Percentiles rank a stretch among this genome's conserved stretches.
These are phyloP conservation scores for Nothomitra cinnamomea DNA, from an alignment of 2,329 filamentous ascomycete genomes.

Conservation along the genomic window DNA sequence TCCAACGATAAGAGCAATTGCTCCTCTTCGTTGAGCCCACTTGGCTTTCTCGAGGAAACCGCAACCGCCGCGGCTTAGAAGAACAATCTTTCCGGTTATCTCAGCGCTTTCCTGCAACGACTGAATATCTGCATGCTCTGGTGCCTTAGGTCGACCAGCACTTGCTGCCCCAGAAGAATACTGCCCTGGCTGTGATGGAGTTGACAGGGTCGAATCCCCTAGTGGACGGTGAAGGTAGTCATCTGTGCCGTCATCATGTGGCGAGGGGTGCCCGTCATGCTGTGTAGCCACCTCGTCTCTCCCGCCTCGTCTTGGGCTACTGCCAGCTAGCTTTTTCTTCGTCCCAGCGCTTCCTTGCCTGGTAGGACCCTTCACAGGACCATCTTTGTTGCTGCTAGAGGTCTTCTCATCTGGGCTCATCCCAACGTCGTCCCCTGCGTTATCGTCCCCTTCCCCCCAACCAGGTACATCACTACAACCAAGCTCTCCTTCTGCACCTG, in stretches of 20 bases:
- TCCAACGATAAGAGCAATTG: slow-evolving; percentile 78
- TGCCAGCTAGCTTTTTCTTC: background rate
- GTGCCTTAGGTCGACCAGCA: slow-evolving; percentile 16
- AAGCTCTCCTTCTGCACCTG: slow-evolving; percentile 58
- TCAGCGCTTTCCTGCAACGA: slow-evolving; percentile 82
- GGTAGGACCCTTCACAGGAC: background rate
- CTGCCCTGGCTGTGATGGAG: slow-evolving; percentile 19
- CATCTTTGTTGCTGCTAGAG: slow-evolving; percentile 9
- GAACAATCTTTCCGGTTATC: slow-evolving; percentile 80
- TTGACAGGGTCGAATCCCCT: slow-evolving; percentile 24
- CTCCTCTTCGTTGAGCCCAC: slow-evolving; percentile 87
- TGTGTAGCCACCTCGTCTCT: slow-evolving; percentile 22
- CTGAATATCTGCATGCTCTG: slow-evolving; percentile 72
- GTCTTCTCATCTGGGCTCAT: slow-evolving; percentile 20
- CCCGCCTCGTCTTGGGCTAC: background rate
- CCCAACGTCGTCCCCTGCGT: background rate
- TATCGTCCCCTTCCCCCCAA: slow-evolving; percentile 47
- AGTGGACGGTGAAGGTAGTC: slow-evolving; percentile 56
- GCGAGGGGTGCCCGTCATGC: slow-evolving; percentile 15
- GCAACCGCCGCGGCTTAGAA: slow-evolving; percentile 83
- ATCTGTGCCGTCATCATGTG: slow-evolving; percentile 58
- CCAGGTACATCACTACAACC: slow-evolving; percentile 90
- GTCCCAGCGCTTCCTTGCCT: background rate
- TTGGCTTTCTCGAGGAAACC: slow-evolving; percentile 95
- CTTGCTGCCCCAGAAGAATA: background rate